Evolutionary conservation across 192 early-diverging fungal species (phyloP).

Genomic region (Gryganskiella cystojenkinii): DNA sequence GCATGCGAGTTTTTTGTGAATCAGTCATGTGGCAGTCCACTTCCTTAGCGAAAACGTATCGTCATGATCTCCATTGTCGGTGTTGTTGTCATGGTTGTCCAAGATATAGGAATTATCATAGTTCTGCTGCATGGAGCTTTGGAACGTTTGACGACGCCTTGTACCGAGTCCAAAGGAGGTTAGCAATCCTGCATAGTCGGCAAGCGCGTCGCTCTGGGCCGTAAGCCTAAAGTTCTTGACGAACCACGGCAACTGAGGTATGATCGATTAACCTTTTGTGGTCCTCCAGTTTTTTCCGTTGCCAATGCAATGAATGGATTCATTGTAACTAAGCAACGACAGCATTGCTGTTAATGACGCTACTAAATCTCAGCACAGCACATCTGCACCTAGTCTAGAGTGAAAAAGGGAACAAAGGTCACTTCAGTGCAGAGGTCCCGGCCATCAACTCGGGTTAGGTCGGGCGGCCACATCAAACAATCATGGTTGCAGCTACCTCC

Average conservation of each 20-base stretch:
- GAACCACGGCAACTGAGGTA: constrained; percentile 30
- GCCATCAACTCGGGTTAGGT: constrained; percentile 47
- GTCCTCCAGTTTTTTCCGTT: constrained; percentile 14
- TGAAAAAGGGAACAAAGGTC: constrained; percentile 40
- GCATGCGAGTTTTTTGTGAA: constrained; percentile 2
- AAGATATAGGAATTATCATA: not conserved
- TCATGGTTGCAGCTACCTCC: constrained; percentile 40
- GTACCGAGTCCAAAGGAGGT: not conserved
- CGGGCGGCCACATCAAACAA: constrained; percentile 38
- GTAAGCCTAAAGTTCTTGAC: constrained; percentile 28
- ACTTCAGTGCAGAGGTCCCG: constrained; percentile 30
- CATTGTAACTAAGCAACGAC: constrained; percentile 21
- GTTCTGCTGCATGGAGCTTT: not conserved
- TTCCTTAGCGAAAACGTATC: too few species aligned
- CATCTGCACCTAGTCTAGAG: constrained; percentile 4
- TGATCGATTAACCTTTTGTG: not conserved
- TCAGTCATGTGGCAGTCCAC: not conserved
- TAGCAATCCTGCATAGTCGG: too few species aligned
- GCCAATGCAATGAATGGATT: constrained; percentile 23
- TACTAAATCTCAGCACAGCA: not conserved
- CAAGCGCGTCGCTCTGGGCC: constrained; percentile 20
- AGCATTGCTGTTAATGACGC: constrained; percentile 19
- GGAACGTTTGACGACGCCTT: not conserved
- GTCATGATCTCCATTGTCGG: not conserved
- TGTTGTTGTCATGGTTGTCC: not conserved